Evolutionary conservation across 805 yeast species (phyloP), one percentile per base, ranked within the genome.

Genomic region (Lachancea lanzarotensis): DNA sequence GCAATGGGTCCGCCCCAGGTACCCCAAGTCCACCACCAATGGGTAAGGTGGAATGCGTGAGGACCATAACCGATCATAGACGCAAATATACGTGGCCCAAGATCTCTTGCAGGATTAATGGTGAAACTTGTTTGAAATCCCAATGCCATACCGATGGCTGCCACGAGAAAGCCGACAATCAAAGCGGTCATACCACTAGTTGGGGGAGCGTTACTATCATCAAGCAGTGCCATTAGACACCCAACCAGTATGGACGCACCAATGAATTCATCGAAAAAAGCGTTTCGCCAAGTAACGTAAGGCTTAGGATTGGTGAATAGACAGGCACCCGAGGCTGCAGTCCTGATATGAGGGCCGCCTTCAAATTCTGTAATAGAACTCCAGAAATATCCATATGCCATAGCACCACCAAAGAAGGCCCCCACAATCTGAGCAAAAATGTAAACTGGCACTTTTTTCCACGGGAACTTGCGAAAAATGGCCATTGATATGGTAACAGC

Each of bases 101-200:
- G 66, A 56, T 72, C 77, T 58, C 77, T 69, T 33, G 75, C 75
- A 33, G 70, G 63, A 57, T 72, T 72, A 49, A 72, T 57, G 42
- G 76, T 75, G 59, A 69, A 72, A 25, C 76, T 73, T 16, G 76
- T 72, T 52, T 68, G 68, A 62, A 60, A 72, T 43, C 77, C 77
- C 43, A 68, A 64, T 22, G 71, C 62, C 42, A 68, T 56, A 55
- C 77, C 77, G 40, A 72, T 59, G 29, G 64, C 73, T 38, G 59
- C 63, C 42, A 73, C 67, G 47, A 70, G 55, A 36, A 72, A 49
- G 46, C 68, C 69, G 12, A 72, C 59, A 38, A 71, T 67, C 45
- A 71, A 56, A 34, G 76, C 74, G 52, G 69, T 68, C 58, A 67
- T 54, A 45, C 60, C 57, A 17, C 68, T 49, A 11, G 52, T 66